Evolutionary conservation across 305 asterid genomes (phyloP), one percentile per base, ranked within the genome.

Genomic region (Ilex paraguariensis): DNA sequence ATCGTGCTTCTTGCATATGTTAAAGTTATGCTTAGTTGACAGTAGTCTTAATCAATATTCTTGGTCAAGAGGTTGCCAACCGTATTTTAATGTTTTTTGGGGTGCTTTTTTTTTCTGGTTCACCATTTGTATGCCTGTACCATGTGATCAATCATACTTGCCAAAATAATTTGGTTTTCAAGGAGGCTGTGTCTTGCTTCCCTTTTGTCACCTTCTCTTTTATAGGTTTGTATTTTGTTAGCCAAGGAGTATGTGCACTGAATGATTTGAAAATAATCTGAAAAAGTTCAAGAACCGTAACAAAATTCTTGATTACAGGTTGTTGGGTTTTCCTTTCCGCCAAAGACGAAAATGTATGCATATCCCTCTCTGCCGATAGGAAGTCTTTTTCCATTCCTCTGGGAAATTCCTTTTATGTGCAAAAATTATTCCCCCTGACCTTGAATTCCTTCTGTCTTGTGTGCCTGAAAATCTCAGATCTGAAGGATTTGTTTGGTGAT

Each of bases 311-410:
- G 55, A 62, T 65, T 74, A 79, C 90, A 91, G 98, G 86, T 81
- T 91, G 75, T 77, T 91, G 80, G 78, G 70, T 70, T 72, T 71
- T 64, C 91, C 94, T 63, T 86, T 91, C 53, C 87, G 95, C 61
- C 80, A 72, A 69, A 84, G 98, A 71, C 84, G 90, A 59, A 80
- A 77, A 71, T 75, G 98, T 91, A 88, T 66, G 87, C 62, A 51
- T 70, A 44, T 61, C 61, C 52, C 64, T 67, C 6, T 71, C 63
- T 66, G 59, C 36, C 57, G 54, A 40, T 33, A 45, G 53, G 6
- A 28, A 44, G 63, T 64, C 33, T 44, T 55, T 7, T 54, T 54
- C 30, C 10, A 7, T 17, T 4, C n/a, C n/a, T 21, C 12, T 54
- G 21, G 52, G 52, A 36, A 21, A 21, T 36, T 5, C 7, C 4